Evolutionary conservation across 345 rosid genomes (phyloP), one percentile per base, ranked within the genome.

Genomic region (Pugionium dolabratum): DNA sequence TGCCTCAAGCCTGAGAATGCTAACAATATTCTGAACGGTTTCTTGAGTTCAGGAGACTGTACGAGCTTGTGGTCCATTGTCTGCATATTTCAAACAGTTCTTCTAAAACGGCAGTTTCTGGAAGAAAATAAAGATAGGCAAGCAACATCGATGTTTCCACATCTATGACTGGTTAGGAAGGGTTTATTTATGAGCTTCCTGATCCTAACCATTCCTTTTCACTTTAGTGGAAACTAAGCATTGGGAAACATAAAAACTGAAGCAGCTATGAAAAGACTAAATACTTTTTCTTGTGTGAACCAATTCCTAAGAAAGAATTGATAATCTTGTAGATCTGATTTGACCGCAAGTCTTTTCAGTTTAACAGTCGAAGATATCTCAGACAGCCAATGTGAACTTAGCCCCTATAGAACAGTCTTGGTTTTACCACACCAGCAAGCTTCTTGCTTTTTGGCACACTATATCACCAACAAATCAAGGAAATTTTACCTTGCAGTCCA

Each of bases 1-100:
- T 87, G 84, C 83, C 77, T 94, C 79, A 90, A 76, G 79, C 99
- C 99, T 58, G 97, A 94, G 79, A 94, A 84, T 45, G 97, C 99
- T 75, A 94, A 75, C 67, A 94, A 78, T 79, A 94, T 82, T 78
- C 82, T 94, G 90, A 78, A 88, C 55, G 86, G 73, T 53, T 82
- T 82, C 67, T 76, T 74, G 36, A 76, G 63, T 64, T 78, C 72
- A 43, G 79, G 78, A 31, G 78, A 80, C 10, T 34, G 80, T 69
- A 94, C 61, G 66, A 90, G 89, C 84, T 79, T 75, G 81, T 88
- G 87, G 59, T 86, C 89, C 78, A 76, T 90, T 6, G 95, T 85
- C 99, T 94, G 72, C 76, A 80, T 42, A 73, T 45, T 43, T 52
- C 35, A 72, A 72, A 74, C 59, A 8, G 67, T 66, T 65, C 61